phyloP scores from a whole-genome alignment of 495 filamentous ascomycete genomes.

The Penicillium canariense region DNA sequence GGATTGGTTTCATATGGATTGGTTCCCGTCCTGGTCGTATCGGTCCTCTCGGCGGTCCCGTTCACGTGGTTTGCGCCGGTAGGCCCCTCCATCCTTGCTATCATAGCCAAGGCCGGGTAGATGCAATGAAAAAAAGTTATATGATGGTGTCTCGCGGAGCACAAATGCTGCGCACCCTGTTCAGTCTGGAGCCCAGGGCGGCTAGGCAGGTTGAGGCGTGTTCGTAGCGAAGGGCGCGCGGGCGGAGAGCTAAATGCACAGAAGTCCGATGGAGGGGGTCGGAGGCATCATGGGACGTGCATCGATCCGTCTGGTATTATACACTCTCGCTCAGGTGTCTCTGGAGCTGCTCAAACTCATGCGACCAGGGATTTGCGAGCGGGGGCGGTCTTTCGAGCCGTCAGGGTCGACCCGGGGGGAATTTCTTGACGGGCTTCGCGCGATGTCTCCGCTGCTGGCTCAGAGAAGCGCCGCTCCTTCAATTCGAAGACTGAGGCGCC shows the following conservation, averaged over 20 bases:
- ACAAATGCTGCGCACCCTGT: not conserved
- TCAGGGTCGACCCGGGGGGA: constrained; percentile 4
- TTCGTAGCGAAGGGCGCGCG: constrained; percentile 16
- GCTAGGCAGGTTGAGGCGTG: constrained; percentile 1
- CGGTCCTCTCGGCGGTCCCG: constrained; percentile 19
- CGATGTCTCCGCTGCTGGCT: constrained; percentile 9
- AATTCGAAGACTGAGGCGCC: not conserved
- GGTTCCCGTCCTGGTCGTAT: constrained; percentile 9
- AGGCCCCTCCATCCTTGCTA: constrained; percentile 21
- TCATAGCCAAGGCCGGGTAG: constrained; percentile 23
- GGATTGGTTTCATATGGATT: constrained; percentile 41
- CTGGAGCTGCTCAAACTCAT: not conserved
- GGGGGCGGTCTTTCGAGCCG: not conserved
- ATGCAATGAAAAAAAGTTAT: not conserved
- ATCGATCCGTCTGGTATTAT: not conserved
- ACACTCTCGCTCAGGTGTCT: not conserved
- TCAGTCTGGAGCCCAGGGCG: not conserved
- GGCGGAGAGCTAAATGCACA: constrained; percentile 23
- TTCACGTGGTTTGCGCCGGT: constrained; percentile 27
- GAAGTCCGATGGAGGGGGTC: constrained; percentile 13
- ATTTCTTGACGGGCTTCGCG: constrained; percentile 12
- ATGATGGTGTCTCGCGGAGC: not conserved
- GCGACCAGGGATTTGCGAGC: constrained; percentile 1
- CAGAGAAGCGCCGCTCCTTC: not conserved
- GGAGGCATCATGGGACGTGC: constrained; percentile 29